Base-by-base conservation (phyloP, 352 stramenopile species). In the Phytopythium boreale region DNA sequence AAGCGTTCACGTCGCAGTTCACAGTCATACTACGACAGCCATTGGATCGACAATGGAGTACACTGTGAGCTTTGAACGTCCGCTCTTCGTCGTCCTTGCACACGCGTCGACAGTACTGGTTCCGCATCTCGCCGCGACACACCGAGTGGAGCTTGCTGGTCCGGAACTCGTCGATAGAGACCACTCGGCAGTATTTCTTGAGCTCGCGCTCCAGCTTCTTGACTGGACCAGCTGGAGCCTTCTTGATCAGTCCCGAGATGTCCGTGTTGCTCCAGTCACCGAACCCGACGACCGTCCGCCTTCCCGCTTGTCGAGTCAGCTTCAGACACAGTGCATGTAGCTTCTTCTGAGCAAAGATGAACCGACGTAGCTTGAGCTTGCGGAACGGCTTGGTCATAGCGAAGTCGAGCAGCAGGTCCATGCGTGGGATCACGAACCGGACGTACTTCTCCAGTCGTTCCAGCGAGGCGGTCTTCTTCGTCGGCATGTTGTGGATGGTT, bases 1-100 rank as follows among this genome's bases (percentile, higher is more conserved):
- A 93, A 72, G 84, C 90, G 50, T 93, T 93, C 66, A 64, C 15
- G 31, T 58, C 51, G 26, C 51, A 27, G 34, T 58, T 58, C n/a
- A n/a, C n/a, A n/a, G n/a, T n/a, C n/a, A n/a, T n/a, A n/a, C n/a
- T n/a, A n/a, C n/a, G n/a, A n/a, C n/a, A n/a, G n/a, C n/a, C n/a
- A n/a, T n/a, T n/a, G n/a, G n/a, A n/a, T n/a, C n/a, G n/a, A n/a
- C n/a, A n/a, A n/a, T n/a, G n/a, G n/a, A n/a, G n/a, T n/a, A n/a
- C n/a, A n/a, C n/a, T n/a, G n/a, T 9, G 17, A 58, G 14, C 22
- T 37, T 8, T 19, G 51, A 26, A 26, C 14, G 31, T 26, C 27
- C 4, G n/a, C n/a, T n/a, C n/a, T n/a, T n/a, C n/a, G n/a, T 27
- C 51, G 27, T 57, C 51, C 24, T 41, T 57, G 27, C 51, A 43